Percentiles rank a stretch among this genome's conserved stretches.
Conservation (phyloP, 1,139 yeast species). For the Saccharomycopsis crataegensis region DNA sequence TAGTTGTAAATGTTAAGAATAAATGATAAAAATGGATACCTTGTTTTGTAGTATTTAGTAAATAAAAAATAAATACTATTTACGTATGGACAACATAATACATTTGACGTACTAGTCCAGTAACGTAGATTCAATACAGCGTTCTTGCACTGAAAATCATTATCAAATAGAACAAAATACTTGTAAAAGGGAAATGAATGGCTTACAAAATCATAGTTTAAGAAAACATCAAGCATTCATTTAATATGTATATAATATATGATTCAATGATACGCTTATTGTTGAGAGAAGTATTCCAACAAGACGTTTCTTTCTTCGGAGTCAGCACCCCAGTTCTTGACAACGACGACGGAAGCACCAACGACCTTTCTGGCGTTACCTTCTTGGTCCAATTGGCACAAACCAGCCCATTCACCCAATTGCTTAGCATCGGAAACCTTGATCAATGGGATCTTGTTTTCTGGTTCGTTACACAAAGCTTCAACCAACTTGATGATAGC, state of each 20-base stretch:
- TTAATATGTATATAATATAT: not conserved
- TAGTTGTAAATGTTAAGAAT: too few species aligned
- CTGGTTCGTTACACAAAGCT: slow-evolving; percentile 98
- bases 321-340: slow-evolving; percentile 99
- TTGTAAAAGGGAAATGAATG: too few species aligned
- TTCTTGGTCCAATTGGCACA: slow-evolving; percentile 99
- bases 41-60: too few species aligned
- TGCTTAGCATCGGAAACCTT: slow-evolving; percentile 99
- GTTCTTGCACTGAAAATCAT: too few species aligned
- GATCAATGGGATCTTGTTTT: slow-evolving; percentile 94
- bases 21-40: too few species aligned
- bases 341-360: slow-evolving; percentile 99
- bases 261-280: slow-evolving; percentile 35
- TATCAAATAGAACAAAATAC: too few species aligned
- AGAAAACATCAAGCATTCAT: not conserved
- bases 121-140: too few species aligned
- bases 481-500: slow-evolving; percentile 96
- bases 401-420: slow-evolving; percentile 99
- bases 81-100: too few species aligned
- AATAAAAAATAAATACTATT: too few species aligned
- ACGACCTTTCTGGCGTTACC: slow-evolving; percentile 99
- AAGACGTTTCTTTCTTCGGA: slow-evolving; percentile 96
- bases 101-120: too few species aligned
- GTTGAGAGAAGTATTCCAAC: slow-evolving; percentile 94
- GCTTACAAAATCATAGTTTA: not conserved